These are phyloP conservation scores for Amanita rubescens DNA, from an alignment of 768 basidiomycete genomes.

Conservation along the genomic window DNA sequence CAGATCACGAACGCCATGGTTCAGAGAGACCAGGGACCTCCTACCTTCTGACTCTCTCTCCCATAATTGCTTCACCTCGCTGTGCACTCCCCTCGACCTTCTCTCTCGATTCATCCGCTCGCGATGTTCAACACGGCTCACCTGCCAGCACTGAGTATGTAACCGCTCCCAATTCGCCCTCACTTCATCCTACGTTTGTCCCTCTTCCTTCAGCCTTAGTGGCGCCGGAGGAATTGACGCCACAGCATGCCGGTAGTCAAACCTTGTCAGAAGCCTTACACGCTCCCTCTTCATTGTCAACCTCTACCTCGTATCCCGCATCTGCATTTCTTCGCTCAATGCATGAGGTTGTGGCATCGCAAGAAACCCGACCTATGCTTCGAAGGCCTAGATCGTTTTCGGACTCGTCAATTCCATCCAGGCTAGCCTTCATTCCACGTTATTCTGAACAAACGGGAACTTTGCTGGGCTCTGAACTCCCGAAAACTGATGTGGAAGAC, in stretches of 20 bases:
- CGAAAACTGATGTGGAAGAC: not conserved
- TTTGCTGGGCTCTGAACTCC: not conserved
- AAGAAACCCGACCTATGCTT: not conserved
- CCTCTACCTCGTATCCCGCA: slow-evolving; percentile 42
- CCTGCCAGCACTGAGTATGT: slow-evolving; percentile 7
- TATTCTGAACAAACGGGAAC: not conserved
- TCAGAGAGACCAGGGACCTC: slow-evolving; percentile 23
- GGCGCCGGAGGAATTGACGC: slow-evolving; percentile 54
- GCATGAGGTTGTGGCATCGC: not conserved
- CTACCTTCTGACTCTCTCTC: slow-evolving; percentile 43
- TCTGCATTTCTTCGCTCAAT: slow-evolving; percentile 20
- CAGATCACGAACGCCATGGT: not conserved
- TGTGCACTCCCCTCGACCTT: slow-evolving; percentile 38
- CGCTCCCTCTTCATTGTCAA: slow-evolving; percentile 25
- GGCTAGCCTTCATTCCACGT: not conserved
- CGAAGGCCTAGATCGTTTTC: slow-evolving; percentile 4
- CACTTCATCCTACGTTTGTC: slow-evolving; percentile 11
- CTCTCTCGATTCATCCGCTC: slow-evolving; percentile 13
- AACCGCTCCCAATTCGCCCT: slow-evolving; percentile 18
- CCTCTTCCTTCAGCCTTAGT: slow-evolving; percentile 38
- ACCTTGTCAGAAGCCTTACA: slow-evolving; percentile 28
- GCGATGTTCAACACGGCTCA: slow-evolving; percentile 12
- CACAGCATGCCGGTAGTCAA: slow-evolving; percentile 36
- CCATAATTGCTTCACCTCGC: slow-evolving; percentile 54
- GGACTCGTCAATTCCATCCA: not conserved